A percentile compares a stretch with the other conserved stretches of the same genome.
These are phyloP conservation scores for Fragaria iinumae DNA, from an alignment of 306 rosid species.

Conservation along the genomic window DNA sequence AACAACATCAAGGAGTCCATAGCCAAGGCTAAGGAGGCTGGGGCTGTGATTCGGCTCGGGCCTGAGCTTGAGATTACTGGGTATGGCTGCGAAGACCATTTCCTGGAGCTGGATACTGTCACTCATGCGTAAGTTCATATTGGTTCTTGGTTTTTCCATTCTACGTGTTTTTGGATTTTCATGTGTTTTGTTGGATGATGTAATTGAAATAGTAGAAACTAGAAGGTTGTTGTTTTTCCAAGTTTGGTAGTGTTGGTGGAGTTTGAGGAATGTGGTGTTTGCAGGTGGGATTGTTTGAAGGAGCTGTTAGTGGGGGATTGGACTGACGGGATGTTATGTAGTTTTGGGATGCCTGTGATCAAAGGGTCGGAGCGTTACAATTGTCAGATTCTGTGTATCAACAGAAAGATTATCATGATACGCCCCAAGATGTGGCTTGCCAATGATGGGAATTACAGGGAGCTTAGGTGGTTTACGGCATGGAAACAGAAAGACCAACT, in stretches of 20 bases:
- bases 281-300: conserved; percentile 96
- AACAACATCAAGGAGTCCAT: conserved; percentile 73
- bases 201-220: no score
- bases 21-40: conserved; percentile 56
- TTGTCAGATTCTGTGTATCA: conserved; percentile 74
- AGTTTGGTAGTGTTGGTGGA: background rate
- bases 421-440: conserved; percentile 95
- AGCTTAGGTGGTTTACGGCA: conserved; percentile 94
- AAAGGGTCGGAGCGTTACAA: conserved; percentile 86
- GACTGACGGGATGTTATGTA: conserved; percentile 86
- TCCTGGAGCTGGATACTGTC: conserved; percentile 88
- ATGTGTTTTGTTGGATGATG: background rate
- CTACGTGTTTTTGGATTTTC: background rate
- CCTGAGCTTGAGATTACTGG: conserved; percentile 97
- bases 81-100: conserved; percentile 96
- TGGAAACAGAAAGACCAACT: conserved; percentile 81
- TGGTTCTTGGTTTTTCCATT: background rate
- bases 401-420: conserved; percentile 79
- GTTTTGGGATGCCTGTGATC: conserved; percentile 95
- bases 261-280: conserved; percentile 6
- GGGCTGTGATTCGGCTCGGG: conserved; percentile 80
- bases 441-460: conserved; percentile 95
- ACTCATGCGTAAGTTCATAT: conserved; percentile 55
- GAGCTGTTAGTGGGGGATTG: conserved; percentile 74
- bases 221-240: background rate